Evolutionary conservation across 305 asterid genomes (phyloP).

Genomic region (Fraxinus greggii): DNA sequence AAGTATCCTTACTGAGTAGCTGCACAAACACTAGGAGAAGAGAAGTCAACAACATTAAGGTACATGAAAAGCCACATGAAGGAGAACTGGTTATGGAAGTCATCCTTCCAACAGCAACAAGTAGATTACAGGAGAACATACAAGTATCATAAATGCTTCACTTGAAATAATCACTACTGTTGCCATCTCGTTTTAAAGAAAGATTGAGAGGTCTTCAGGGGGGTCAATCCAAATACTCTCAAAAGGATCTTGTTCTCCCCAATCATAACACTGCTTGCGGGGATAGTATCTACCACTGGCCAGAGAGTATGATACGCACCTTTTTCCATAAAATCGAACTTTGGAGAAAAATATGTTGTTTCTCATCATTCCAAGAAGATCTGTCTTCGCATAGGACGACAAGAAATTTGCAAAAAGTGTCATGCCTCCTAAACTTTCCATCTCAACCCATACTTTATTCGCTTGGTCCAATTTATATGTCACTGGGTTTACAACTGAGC

Average conservation of each 20-base stretch:
- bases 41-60: not conserved
- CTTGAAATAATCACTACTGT: conserved; percentile 23
- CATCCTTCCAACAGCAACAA: not conserved
- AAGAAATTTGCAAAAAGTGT: conserved; percentile 51
- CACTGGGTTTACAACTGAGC: conserved; percentile 43
- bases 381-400: conserved; percentile 44
- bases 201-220: conserved; percentile 44
- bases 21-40: not conserved
- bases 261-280: conserved; percentile 48
- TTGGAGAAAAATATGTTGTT: conserved; percentile 47
- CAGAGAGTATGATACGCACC: conserved; percentile 51
- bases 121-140: not conserved
- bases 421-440: conserved; percentile 39
- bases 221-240: conserved; percentile 58
- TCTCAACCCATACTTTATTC: conserved; percentile 48
- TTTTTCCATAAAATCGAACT: conserved; percentile 49
- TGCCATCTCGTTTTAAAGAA: conserved; percentile 26
- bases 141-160: not conserved
- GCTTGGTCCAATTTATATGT: conserved; percentile 43
- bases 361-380: conserved; percentile 52
- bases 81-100: not conserved
- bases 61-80: not conserved
- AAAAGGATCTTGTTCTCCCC: conserved; percentile 58
- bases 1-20: not conserved
- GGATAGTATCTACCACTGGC: conserved; percentile 46